These are phyloP conservation scores for Botrytis paeoniae DNA, from an alignment of 2,329 filamentous ascomycete genomes.

Conservation along the genomic window DNA sequence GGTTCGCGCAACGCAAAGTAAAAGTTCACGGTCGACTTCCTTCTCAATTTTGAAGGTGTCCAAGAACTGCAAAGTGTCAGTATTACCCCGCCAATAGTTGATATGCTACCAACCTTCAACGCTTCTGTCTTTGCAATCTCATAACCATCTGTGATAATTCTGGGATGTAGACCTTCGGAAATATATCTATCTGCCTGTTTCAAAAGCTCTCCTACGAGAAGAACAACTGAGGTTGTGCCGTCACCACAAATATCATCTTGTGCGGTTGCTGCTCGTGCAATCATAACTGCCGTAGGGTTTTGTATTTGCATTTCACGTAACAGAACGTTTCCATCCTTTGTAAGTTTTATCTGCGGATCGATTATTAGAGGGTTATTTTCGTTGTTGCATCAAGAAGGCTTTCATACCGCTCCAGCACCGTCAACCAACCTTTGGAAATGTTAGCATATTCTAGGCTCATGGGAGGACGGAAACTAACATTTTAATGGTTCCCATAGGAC, in stretches of 20 bases:
- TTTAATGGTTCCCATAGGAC: constrained; percentile 91
- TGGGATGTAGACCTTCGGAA: constrained; percentile 90
- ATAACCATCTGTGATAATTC: constrained; percentile 96
- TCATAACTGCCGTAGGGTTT: constrained; percentile 92
- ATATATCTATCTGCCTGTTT: constrained; percentile 98
- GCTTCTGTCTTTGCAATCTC: constrained; percentile 94
- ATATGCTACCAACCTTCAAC: constrained; percentile 61
- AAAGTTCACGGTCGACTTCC: constrained; percentile 88
- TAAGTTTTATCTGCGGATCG: constrained; percentile 79
- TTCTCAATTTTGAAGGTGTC: constrained; percentile 87
- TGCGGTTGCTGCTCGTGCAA: constrained; percentile 81
- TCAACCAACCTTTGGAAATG: constrained; percentile 57
- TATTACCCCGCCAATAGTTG: background rate
- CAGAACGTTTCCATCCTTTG: constrained; percentile 94
- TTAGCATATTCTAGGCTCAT: constrained; percentile 29
- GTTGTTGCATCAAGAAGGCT: constrained; percentile 12
- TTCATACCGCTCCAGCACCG: constrained; percentile 62
- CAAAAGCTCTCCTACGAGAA: constrained; percentile 91
- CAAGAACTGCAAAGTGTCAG: constrained; percentile 63
- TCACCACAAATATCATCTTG: constrained; percentile 99
- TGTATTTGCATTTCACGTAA: constrained; percentile 87
- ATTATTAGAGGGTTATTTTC: constrained; percentile 30
- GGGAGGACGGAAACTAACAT: constrained; percentile 57
- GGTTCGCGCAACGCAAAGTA: constrained; percentile 89
- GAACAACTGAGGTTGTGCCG: constrained; percentile 92